Conservation (phyloP, 2,329 filamentous ascomycete species). For the Paraphoma sp. region DNA sequence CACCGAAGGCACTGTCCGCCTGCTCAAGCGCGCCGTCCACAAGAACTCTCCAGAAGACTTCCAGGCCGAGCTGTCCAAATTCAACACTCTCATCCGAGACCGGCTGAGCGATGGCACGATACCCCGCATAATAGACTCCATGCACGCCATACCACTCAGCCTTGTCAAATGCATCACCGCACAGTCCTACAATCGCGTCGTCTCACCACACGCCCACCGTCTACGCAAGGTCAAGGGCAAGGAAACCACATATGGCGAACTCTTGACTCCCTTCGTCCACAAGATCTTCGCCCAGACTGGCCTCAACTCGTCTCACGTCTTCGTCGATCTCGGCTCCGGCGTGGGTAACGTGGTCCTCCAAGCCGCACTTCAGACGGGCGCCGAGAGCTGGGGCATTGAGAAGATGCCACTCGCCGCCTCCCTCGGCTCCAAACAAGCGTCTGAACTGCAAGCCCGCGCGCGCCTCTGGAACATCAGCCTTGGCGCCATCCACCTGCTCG, state of each 20-base stretch:
- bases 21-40: conserved; percentile 75
- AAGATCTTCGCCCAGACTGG: conserved; percentile 79
- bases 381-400: conserved; percentile 95
- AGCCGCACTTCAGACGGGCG: conserved; percentile 89
- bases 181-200: conserved; percentile 90
- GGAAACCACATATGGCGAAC: conserved; percentile 93
- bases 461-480: conserved; percentile 86
- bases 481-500: conserved; percentile 79
- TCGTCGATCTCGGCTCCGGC: conserved; percentile 93
- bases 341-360: conserved; percentile 96
- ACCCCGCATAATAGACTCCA: conserved; percentile 71
- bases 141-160: conserved; percentile 71
- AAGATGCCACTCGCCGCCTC: conserved; percentile 91
- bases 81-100: conserved; percentile 73
- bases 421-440: conserved; percentile 78
- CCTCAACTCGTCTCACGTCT: conserved; percentile 83
- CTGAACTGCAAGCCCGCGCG: conserved; percentile 84
- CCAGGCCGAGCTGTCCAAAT: conserved; percentile 73
- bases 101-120: conserved; percentile 75
- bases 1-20: conserved; percentile 75
- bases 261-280: conserved; percentile 83
- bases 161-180: conserved; percentile 78
- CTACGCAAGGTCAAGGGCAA: conserved; percentile 87
- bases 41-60: conserved; percentile 74
- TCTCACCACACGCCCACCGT: conserved; percentile 85